Evolutionary conservation across 2,329 filamentous ascomycete genomes (phyloP).

Genomic region (Cladosporium colombiae): DNA sequence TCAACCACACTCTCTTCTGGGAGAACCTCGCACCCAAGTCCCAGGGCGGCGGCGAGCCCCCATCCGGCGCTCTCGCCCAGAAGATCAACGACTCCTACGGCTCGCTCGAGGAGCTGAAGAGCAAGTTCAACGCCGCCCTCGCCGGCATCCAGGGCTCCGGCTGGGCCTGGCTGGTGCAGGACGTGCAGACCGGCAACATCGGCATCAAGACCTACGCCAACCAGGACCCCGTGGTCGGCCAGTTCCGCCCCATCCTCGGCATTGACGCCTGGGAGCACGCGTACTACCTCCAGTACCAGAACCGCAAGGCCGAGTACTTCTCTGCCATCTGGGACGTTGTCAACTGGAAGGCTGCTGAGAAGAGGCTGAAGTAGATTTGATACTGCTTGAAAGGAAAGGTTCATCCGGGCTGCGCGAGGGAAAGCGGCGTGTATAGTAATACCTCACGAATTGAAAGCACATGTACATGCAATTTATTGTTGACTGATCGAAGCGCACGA

Average conservation of each 20-base stretch:
- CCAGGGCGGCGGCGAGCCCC: slow-evolving; percentile 67
- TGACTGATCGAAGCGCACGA: not conserved
- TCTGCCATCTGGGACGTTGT: slow-evolving; percentile 89
- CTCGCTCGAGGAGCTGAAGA: slow-evolving; percentile 60
- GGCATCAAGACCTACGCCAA: slow-evolving; percentile 80
- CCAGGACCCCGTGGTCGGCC: slow-evolving; percentile 83
- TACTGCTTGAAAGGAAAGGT: not conserved
- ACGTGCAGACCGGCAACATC: slow-evolving; percentile 63
- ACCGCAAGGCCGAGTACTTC: slow-evolving; percentile 96
- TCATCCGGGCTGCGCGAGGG: not conserved
- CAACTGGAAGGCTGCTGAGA: slow-evolving; percentile 83
- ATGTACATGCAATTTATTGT: not conserved
- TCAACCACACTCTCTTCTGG: slow-evolving; percentile 70
- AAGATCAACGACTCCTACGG: slow-evolving; percentile 63
- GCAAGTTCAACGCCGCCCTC: slow-evolving; percentile 64
- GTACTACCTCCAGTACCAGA: slow-evolving; percentile 95
- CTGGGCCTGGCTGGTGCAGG: slow-evolving; percentile 80
- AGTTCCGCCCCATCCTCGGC: slow-evolving; percentile 78
- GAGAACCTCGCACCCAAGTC: slow-evolving; percentile 67
- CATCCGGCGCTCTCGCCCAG: slow-evolving; percentile 57
- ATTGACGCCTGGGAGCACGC: slow-evolving; percentile 97
- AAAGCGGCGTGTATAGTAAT: not conserved
- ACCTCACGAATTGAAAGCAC: not conserved
- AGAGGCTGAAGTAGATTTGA: slow-evolving; percentile 37
- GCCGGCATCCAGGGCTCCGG: slow-evolving; percentile 67